These are phyloP conservation scores for Hibiscus mutabilis DNA, from an alignment of 345 rosid genomes.

Conservation along the genomic window DNA sequence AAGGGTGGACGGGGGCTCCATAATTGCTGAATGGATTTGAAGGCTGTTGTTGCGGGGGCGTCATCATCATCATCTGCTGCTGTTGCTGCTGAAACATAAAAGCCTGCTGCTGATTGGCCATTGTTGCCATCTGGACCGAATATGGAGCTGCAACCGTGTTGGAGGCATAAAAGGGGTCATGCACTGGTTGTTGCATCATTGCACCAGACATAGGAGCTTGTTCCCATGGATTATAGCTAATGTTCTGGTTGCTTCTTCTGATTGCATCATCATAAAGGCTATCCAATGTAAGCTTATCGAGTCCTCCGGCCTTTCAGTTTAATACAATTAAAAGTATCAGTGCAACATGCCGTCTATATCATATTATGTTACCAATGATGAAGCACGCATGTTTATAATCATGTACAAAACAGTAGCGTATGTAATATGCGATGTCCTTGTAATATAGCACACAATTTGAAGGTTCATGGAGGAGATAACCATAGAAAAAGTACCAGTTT, in stretches of 20 bases:
- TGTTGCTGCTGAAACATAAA: constrained; percentile 40
- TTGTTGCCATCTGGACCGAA: constrained; percentile 66
- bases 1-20: constrained; percentile 37
- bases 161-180: constrained; percentile 63
- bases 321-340: neutral
- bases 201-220: constrained; percentile 34
- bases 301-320: constrained; percentile 70
- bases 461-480: neutral
- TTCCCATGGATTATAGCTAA: constrained; percentile 90
- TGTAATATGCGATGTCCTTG: neutral
- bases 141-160: constrained; percentile 46
- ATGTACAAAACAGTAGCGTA: neutral
- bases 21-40: constrained; percentile 51
- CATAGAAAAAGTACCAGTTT: constrained; percentile 55
- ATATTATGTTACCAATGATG: neutral
- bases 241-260: constrained; percentile 65
- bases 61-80: constrained; percentile 54
- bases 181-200: constrained; percentile 51
- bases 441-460: neutral
- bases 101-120: constrained; percentile 68
- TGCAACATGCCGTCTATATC: neutral
- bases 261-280: constrained; percentile 96
- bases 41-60: constrained; percentile 47
- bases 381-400: neutral
- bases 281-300: constrained; percentile 88